Percentiles rank a stretch among this genome's conserved stretches.
phyloP scores from a whole-genome alignment of 331 rosid species.

The Phaseolus coccineus region DNA sequence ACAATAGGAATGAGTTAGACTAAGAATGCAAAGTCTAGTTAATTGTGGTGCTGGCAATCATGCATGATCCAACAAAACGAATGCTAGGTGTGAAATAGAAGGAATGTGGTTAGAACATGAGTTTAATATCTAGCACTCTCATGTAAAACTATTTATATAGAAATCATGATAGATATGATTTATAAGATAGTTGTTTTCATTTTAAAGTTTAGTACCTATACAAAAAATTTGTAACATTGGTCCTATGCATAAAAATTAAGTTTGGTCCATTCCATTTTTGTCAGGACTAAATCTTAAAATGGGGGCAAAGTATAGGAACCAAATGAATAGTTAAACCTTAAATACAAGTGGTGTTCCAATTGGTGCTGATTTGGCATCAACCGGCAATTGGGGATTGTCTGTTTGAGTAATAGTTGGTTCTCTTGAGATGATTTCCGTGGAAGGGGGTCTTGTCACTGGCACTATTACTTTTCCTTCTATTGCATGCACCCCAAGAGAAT shows the following conservation, averaged over 20 bases:
- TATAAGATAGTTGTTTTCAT: not conserved
- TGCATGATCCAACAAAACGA: too few species aligned
- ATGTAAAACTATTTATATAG: not conserved
- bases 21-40: not conserved
- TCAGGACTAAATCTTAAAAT: not conserved
- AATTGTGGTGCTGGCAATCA: not conserved
- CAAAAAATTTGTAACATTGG: not conserved
- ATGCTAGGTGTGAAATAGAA: not conserved
- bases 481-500: slow-evolving; percentile 82
- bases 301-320: not conserved
- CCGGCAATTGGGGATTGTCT: slow-evolving; percentile 54
- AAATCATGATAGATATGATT: not conserved
- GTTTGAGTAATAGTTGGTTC: slow-evolving; percentile 50
- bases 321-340: too few species aligned
- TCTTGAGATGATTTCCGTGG: slow-evolving; percentile 42
- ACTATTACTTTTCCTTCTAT: slow-evolving; percentile 69
- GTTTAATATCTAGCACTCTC: not conserved
- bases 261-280: not conserved
- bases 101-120: not conserved
- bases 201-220: not conserved
- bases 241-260: not conserved
- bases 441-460: slow-evolving; percentile 50
- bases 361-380: slow-evolving; percentile 54
- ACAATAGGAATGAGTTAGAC: slow-evolving; percentile 25
- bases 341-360: slow-evolving; percentile 25